Evolutionary conservation across 495 filamentous ascomycete genomes (phyloP), one percentile per base, ranked within the genome.

Genomic region (Xylaria longipes): DNA sequence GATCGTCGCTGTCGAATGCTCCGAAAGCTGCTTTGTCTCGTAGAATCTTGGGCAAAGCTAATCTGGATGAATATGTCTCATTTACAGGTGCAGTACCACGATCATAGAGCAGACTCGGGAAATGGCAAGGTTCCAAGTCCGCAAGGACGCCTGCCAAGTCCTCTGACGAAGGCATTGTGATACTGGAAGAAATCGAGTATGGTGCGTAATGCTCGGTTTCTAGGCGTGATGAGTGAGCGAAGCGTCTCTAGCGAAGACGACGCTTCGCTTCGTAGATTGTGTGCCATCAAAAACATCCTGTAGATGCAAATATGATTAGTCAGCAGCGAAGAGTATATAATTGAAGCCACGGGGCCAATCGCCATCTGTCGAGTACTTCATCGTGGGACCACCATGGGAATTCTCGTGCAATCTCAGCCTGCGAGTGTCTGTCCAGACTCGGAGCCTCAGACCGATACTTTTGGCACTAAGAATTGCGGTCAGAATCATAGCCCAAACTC

Each of bases 381-480:
- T 50, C 46, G 7, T 22, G 22, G n/a, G 46, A 0, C 5, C 41
- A 15, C 5, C 41, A 43, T 39, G 12, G 5, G 41, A 50, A 25
- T 50, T 50, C 46, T 50, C n/a, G 20, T 50, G 46, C 46, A 9
- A 22, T 50, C 46, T 50, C 46, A 25, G 25, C 46, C n/a, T 8
- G n/a, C 46, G 14, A 48, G 46, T 50, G n/a, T 22, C n/a, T 50
- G n/a, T 22, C 46, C 9, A 22, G 46, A 2, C 17, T 50, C 46
- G 46, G 46, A 50, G 20, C 46, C 46, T 50, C 46, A 50, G 46
- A 1, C 46, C 46, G n/a, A 9, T 50, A 12, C n/a, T 50, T 20
- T 25, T 50, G 46, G 46, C 46, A 50, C 46, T 50, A n/a, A n/a
- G 46, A 50, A 50, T 50, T 50, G 46, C 46, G 46, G 46, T 50